phyloP scores from a whole-genome alignment of 164 flowering plant species.

The Umbellularia californica region DNA sequence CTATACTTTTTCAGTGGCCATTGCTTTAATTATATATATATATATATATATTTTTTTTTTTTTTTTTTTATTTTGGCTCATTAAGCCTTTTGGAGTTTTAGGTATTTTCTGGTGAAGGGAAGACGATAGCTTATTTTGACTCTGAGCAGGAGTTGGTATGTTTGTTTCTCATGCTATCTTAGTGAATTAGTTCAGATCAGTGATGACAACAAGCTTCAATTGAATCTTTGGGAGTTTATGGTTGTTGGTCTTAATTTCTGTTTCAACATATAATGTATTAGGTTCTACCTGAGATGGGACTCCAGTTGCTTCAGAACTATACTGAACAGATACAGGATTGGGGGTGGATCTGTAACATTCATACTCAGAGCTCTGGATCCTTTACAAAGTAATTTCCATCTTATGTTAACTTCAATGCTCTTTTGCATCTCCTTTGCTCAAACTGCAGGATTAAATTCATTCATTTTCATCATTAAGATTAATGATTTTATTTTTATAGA shows the following conservation, averaged over 20 bases:
- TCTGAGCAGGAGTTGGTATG: conserved; percentile 78
- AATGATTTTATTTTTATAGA: not conserved
- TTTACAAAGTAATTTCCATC: conserved; percentile 57
- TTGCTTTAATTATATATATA: not conserved
- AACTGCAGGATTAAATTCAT: no score
- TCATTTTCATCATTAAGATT: not conserved
- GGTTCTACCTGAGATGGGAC: conserved; percentile 81
- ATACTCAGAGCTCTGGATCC: conserved; percentile 46
- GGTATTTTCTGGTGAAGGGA: conserved; percentile 84
- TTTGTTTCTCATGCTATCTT: conserved; percentile 1
- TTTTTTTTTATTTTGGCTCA: conserved; percentile 9
- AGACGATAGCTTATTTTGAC: conserved; percentile 65
- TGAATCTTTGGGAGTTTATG: not conserved
- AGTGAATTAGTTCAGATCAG: not conserved
- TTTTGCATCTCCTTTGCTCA: no score
- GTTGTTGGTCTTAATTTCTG: not conserved
- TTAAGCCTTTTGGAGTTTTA: conserved; percentile 18
- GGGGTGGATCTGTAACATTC: conserved; percentile 94
- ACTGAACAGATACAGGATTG: conserved; percentile 62
- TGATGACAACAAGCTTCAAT: not conserved
- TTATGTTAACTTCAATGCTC: not conserved
- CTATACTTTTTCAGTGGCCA: not conserved
- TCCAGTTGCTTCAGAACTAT: conserved; percentile 77
- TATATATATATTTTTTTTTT: no score
- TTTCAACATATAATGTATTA: conserved; percentile 21